Conservation (phyloP, 495 filamentous ascomycete species). For the Baudoinia panamericana region DNA sequence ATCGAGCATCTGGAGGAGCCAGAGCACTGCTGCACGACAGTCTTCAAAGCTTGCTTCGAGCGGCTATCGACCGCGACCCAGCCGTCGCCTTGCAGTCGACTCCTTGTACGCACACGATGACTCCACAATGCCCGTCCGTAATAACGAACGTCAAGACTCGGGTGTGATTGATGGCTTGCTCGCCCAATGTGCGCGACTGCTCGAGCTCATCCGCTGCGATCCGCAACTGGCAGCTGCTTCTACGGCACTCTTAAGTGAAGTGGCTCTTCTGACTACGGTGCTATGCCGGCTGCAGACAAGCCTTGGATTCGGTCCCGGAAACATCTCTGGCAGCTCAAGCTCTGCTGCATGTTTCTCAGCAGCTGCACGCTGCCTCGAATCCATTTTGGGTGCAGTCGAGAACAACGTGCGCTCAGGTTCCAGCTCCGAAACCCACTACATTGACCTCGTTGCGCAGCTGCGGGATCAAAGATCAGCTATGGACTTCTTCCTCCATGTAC, state of each 20-base stretch:
- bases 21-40: not conserved
- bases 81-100: slow-evolving; percentile 10
- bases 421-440: no score
- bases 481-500: not conserved
- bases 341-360: slow-evolving; percentile 4
- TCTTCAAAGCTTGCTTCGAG: no score
- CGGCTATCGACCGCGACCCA: no score
- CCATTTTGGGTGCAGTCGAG: not conserved
- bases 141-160: not conserved
- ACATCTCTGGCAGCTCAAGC: not conserved
- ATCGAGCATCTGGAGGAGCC: slow-evolving; percentile 10
- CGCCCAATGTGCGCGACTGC: not conserved
- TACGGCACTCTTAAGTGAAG: slow-evolving; percentile 4
- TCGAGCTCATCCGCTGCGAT: slow-evolving; percentile 2
- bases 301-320: not conserved
- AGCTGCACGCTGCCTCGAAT: not conserved
- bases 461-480: slow-evolving; percentile 3
- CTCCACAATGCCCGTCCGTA: not conserved
- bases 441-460: no score
- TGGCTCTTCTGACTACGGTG: slow-evolving; percentile 1
- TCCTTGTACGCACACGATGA: slow-evolving; percentile 7
- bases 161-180: not conserved
- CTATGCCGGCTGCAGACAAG: slow-evolving; percentile 7
- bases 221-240: not conserved
- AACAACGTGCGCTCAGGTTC: no score